Evolutionary conservation across 352 stramenopile species (phyloP).

Genomic region (Phytophthora podocarpi): DNA sequence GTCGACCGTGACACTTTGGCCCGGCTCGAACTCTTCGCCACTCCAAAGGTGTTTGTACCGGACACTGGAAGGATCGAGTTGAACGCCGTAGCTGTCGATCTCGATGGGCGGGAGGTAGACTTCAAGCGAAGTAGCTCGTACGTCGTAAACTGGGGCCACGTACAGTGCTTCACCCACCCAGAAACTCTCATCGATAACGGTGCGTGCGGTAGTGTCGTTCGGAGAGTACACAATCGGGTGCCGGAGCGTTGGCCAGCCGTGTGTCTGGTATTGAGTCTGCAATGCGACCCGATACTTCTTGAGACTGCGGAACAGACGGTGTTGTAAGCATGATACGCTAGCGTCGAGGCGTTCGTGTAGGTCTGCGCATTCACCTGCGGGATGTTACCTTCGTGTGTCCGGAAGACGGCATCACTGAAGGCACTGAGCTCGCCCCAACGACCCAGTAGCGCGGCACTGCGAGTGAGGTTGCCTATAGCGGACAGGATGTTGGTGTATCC

Average conservation of each 20-base stretch:
- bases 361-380: constrained; percentile 32
- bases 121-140: constrained; percentile 18
- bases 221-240: constrained; percentile 32
- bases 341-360: constrained; percentile 28
- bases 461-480: constrained; percentile 30
- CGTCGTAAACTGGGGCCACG: constrained; percentile 34
- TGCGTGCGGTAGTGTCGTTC: constrained; percentile 15
- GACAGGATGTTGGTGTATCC: constrained; percentile 34
- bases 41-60: constrained; percentile 32
- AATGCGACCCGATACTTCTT: constrained; percentile 29
- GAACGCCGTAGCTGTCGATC: constrained; percentile 20
- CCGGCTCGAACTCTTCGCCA: constrained; percentile 19
- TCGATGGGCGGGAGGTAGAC: constrained; percentile 32
- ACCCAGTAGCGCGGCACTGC: constrained; percentile 22
- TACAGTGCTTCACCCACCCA: constrained; percentile 36
- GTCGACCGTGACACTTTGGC: constrained; percentile 26
- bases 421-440: constrained; percentile 33
- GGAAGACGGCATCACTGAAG: constrained; percentile 32
- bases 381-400: constrained; percentile 38
- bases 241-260: constrained; percentile 29
- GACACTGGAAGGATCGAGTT: constrained; percentile 23
- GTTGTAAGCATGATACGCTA: constrained; percentile 32
- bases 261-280: constrained; percentile 22
- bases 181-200: constrained; percentile 34
- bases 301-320: constrained; percentile 29